These are phyloP conservation scores for Podaxis rugospora DNA, from an alignment of 768 basidiomycete genomes.

Conservation along the genomic window DNA sequence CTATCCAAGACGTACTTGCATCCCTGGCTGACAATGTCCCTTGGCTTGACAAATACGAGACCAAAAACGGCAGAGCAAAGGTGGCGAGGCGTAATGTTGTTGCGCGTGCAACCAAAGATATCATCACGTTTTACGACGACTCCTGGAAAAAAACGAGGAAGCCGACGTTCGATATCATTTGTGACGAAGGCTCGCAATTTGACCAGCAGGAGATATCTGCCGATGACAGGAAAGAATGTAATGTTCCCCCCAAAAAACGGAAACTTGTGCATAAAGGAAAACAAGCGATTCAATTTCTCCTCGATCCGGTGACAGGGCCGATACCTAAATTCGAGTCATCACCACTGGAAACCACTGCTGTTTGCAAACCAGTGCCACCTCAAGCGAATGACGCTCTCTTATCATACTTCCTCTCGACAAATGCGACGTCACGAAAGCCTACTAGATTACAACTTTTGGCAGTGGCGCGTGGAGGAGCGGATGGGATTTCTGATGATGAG, in stretches of 20 bases:
- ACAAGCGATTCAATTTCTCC: constrained; percentile 51
- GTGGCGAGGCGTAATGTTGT: constrained; percentile 60
- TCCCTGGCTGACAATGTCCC: constrained; percentile 62
- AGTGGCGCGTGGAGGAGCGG: constrained; percentile 52
- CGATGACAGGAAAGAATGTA: constrained; percentile 14
- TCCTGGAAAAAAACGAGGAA: constrained; percentile 23
- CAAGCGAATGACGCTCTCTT: constrained; percentile 31
- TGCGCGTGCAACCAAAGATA: constrained; percentile 65
- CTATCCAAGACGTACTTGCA: constrained; percentile 55
- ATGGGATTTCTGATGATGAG: constrained; percentile 61
- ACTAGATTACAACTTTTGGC: constrained; percentile 66
- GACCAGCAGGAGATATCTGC: not conserved
- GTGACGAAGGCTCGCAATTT: not conserved
- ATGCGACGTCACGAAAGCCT: constrained; percentile 30
- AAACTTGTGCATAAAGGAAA: constrained; percentile 29
- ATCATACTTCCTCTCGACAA: constrained; percentile 51
- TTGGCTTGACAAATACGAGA: constrained; percentile 62
- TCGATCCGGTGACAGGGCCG: constrained; percentile 44
- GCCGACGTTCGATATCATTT: constrained; percentile 17
- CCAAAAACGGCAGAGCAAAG: constrained; percentile 51
- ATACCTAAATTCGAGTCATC: constrained; percentile 17
- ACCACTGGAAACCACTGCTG: constrained; percentile 1
- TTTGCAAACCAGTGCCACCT: constrained; percentile 12
- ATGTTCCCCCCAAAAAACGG: constrained; percentile 22
- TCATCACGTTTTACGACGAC: constrained; percentile 63